phyloP scores from a whole-genome alignment of 2,329 filamentous ascomycete species.

The Magnaporthiopsis rhizophila region DNA sequence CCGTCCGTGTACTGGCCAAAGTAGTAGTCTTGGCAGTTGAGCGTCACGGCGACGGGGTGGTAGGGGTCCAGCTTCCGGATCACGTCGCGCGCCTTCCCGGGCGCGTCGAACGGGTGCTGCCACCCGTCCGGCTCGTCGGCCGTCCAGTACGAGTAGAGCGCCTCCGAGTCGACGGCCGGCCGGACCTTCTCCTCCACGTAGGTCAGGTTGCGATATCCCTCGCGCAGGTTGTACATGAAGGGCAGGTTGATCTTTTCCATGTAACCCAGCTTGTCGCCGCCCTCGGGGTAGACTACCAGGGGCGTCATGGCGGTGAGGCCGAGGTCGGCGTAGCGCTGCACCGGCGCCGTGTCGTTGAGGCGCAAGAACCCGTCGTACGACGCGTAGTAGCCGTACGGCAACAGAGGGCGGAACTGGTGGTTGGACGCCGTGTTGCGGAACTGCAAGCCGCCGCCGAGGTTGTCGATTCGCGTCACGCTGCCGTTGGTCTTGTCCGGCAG shows the following conservation, averaged over 20 bases:
- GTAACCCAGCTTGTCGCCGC: conserved; percentile 24
- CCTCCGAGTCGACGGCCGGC: conserved; percentile 3
- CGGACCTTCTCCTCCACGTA: conserved; percentile 11
- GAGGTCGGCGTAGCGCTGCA: conserved; percentile 25
- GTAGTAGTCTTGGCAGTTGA: conserved; percentile 57
- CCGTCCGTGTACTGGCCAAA: conserved; percentile 45
- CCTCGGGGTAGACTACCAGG: conserved; percentile 29
- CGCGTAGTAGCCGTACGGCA: conserved; percentile 38
- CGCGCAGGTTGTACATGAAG: conserved; percentile 37
- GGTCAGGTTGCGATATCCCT: conserved; percentile 34
- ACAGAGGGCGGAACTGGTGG: conserved; percentile 28
- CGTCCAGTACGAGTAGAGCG: conserved; percentile 17
- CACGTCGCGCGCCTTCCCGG: conserved; percentile 17
- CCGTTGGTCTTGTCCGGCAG: conserved; percentile 34
- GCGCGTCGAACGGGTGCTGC: conserved; percentile 5
- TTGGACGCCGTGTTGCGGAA: conserved; percentile 28
- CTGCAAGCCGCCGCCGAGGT: conserved; percentile 33
- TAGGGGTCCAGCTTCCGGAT: conserved; percentile 48
- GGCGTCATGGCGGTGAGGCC: conserved; percentile 38
- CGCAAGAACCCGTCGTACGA: conserved; percentile 35
- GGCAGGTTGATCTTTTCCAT: conserved; percentile 30
- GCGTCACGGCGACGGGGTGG: conserved; percentile 49
- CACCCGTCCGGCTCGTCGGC: conserved; percentile 26
- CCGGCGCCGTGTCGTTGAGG: conserved; percentile 26
- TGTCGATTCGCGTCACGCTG: conserved; percentile 37